phyloP scores from a whole-genome alignment of 2,329 filamentous ascomycete genomes.

The Tolypocladium tropicale region DNA sequence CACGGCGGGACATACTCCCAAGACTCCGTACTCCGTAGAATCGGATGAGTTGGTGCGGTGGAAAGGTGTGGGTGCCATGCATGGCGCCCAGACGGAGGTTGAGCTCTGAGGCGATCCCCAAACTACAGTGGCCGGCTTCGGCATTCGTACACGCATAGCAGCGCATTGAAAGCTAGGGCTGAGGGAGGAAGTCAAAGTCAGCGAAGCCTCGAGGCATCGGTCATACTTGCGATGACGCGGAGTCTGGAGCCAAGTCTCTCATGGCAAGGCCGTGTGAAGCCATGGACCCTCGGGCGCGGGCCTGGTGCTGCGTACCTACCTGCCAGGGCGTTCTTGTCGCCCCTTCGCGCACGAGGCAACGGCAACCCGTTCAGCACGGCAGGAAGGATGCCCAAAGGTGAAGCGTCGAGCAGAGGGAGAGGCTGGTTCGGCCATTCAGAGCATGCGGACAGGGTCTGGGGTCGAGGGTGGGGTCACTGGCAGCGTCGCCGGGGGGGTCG shows the following conservation, averaged over 20 bases:
- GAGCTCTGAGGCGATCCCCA: neutral
- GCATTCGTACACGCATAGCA: too few species aligned
- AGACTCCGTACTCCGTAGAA: too few species aligned
- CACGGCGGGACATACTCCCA: conserved; percentile 11
- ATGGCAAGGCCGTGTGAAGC: too few species aligned
- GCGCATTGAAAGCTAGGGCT: too few species aligned
- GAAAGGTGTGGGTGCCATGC: conserved; percentile 15
- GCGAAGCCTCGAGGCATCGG: too few species aligned
- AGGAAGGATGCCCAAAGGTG: neutral
- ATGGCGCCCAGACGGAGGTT: neutral
- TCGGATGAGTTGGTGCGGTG: conserved; percentile 8
- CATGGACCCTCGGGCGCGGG: too few species aligned
- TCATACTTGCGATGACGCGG: neutral
- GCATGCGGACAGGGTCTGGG: neutral
- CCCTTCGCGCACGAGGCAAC: too few species aligned
- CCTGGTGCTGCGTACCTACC: neutral
- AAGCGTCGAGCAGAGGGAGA: neutral
- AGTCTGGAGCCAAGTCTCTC: neutral
- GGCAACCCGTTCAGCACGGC: too few species aligned
- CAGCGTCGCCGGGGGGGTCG: conserved; percentile 1
- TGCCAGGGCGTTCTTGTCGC: too few species aligned
- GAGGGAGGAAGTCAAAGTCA: too few species aligned
- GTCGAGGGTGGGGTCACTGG: neutral
- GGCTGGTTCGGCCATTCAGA: neutral
- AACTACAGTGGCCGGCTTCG: neutral